Conservation (phyloP, 345 rosid genomes). For the Gossypium raimondii region DNA sequence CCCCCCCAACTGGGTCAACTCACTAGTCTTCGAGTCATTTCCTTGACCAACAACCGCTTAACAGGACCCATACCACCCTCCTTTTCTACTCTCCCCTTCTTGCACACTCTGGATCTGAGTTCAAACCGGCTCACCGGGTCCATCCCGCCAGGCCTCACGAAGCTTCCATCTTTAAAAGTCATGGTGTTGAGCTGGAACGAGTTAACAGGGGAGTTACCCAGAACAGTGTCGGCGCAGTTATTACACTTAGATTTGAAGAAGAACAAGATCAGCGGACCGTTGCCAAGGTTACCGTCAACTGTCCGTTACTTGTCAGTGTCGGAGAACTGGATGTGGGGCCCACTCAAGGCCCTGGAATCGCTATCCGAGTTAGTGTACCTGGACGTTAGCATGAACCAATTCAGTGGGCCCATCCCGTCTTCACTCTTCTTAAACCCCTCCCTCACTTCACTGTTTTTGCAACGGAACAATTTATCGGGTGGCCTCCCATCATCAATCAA, state of each 20-base stretch:
- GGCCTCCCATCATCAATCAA: constrained; percentile 31
- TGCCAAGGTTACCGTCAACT: constrained; percentile 55
- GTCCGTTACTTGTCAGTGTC: constrained; percentile 70
- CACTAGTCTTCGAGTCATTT: constrained; percentile 54
- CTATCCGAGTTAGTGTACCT: constrained; percentile 54
- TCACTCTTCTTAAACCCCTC: constrained; percentile 41
- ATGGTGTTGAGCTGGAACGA: constrained; percentile 53
- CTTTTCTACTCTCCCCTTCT: constrained; percentile 37
- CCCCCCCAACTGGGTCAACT: constrained; percentile 58
- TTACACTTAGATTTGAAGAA: constrained; percentile 65
- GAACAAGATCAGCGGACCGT: constrained; percentile 48
- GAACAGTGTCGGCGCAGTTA: constrained; percentile 34
- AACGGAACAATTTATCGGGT: constrained; percentile 84
- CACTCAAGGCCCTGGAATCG: constrained; percentile 45
- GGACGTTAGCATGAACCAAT: constrained; percentile 74
- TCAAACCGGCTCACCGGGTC: constrained; percentile 64
- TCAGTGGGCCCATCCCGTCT: constrained; percentile 65
- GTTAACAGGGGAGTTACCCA: constrained; percentile 39
- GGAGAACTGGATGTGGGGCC: constrained; percentile 57
- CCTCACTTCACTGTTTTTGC: constrained; percentile 56
- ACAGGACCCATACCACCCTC: constrained; percentile 66
- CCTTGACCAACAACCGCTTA: constrained; percentile 69
- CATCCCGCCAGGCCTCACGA: constrained; percentile 43
- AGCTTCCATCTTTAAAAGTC: constrained; percentile 42
- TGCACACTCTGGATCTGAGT: constrained; percentile 83